Percentiles rank a stretch among this genome's conserved stretches.
phyloP scores from a whole-genome alignment of 345 rosid species.

The Eutrema yunnanense region DNA sequence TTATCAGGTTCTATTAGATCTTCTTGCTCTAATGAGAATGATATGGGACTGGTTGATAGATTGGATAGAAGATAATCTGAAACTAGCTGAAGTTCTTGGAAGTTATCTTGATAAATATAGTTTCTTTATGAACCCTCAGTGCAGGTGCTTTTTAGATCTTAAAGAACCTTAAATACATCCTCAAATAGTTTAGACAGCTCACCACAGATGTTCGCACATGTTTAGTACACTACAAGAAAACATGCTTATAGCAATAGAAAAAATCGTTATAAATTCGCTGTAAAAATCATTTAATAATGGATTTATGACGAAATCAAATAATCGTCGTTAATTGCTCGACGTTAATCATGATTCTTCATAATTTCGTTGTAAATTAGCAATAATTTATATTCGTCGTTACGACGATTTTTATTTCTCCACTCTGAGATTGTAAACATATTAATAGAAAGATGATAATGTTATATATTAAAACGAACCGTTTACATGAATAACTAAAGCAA shows the following conservation, averaged over 20 bases:
- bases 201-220: background rate
- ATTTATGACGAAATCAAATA: no score
- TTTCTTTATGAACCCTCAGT: background rate
- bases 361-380: no score
- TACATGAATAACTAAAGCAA: no score
- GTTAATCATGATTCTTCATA: no score
- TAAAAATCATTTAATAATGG: no score
- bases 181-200: background rate
- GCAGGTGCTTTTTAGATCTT: background rate
- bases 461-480: no score
- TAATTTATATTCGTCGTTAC: no score
- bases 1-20: background rate
- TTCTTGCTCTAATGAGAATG: background rate
- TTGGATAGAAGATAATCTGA: background rate
- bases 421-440: background rate
- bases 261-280: no score
- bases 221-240: background rate
- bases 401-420: no score
- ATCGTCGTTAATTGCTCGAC: no score
- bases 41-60: background rate
- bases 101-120: background rate
- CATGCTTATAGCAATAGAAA: no score
- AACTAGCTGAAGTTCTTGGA: background rate
- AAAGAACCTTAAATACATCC: background rate
- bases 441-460: background rate